Percentiles rank a stretch among this genome's conserved stretches.
Conservation (phyloP, 139 green algal genomes). For the Micromonas pusilla region DNA sequence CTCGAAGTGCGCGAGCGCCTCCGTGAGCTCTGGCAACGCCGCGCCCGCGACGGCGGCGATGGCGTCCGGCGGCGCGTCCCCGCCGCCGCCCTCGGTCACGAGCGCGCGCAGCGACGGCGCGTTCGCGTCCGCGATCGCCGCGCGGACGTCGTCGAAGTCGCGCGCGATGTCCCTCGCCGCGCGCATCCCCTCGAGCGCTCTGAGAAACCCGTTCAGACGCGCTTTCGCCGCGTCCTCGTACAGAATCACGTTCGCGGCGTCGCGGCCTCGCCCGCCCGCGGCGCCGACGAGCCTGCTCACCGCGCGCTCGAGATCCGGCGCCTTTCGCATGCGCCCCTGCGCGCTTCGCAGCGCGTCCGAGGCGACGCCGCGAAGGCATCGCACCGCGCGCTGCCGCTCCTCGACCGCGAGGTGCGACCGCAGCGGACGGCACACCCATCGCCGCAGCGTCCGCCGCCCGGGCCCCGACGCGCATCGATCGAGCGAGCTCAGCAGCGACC, state of each 20-base stretch:
- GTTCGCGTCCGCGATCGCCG: not conserved
- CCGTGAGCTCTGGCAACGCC: not conserved
- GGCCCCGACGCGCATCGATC: slow-evolving; percentile 80
- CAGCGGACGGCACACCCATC: slow-evolving; percentile 84
- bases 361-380: slow-evolving; percentile 49
- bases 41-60: not conserved
- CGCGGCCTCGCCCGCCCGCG: slow-evolving; percentile 45
- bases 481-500: slow-evolving; percentile 75
- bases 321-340: slow-evolving; percentile 44
- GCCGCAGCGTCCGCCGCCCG: slow-evolving; percentile 72
- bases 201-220: slow-evolving; percentile 44
- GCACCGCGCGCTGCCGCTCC: slow-evolving; percentile 41
- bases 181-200: slow-evolving; percentile 37
- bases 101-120: slow-evolving; percentile 37
- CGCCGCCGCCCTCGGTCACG: slow-evolving; percentile 40
- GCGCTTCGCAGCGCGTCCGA: slow-evolving; percentile 52
- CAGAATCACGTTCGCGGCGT: slow-evolving; percentile 81
- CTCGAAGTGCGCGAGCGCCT: slow-evolving; percentile 48
- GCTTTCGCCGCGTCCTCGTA: slow-evolving; percentile 80
- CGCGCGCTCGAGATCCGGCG: slow-evolving; percentile 77
- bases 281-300: slow-evolving; percentile 59
- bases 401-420: slow-evolving; percentile 55
- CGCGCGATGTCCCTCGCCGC: slow-evolving; percentile 48
- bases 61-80: not conserved
- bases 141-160: slow-evolving; percentile 27